phyloP scores from a whole-genome alignment of 768 basidiomycete species.

The Podaxis sp. region DNA sequence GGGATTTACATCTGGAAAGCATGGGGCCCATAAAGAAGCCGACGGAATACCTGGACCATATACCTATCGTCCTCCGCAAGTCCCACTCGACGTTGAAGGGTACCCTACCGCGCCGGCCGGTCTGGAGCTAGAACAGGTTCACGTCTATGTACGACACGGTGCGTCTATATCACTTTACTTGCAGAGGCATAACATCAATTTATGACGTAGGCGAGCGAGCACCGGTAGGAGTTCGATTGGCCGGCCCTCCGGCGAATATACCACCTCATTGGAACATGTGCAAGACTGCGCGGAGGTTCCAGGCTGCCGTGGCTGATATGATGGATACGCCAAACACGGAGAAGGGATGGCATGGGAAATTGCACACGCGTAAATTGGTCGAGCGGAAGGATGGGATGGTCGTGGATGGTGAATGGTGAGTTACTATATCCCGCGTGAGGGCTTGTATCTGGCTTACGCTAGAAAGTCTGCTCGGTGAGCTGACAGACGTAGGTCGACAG shows the following conservation, averaged over 20 bases:
- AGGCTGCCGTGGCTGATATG: conserved; percentile 40
- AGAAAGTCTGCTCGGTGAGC: conserved; percentile 64
- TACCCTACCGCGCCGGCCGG: conserved; percentile 60
- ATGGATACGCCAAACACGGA: conserved; percentile 9
- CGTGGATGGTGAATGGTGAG: conserved; percentile 65
- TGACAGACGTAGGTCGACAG: conserved; percentile 70
- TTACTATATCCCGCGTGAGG: conserved; percentile 3
- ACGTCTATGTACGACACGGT: conserved; percentile 78
- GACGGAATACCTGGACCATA: conserved; percentile 15
- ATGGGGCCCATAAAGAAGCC: not conserved
- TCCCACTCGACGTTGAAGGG: conserved; percentile 54
- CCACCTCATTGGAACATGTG: conserved; percentile 73
- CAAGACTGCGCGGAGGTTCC: conserved; percentile 50
- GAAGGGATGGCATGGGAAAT: conserved; percentile 15
- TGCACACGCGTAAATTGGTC: conserved; percentile 47
- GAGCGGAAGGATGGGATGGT: conserved; percentile 57
- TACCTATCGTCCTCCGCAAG: conserved; percentile 35
- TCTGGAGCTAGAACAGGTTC: conserved; percentile 67
- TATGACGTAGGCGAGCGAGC: conserved; percentile 65
- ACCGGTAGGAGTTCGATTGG: conserved; percentile 69
- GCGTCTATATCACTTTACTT: conserved; percentile 22
- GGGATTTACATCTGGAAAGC: not conserved
- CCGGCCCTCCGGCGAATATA: conserved; percentile 60
- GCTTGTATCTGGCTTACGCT: not conserved
- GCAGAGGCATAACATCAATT: not conserved